Base-by-base conservation (phyloP, 2,329 filamentous ascomycete genomes). In the Fusarium pilosicola region DNA sequence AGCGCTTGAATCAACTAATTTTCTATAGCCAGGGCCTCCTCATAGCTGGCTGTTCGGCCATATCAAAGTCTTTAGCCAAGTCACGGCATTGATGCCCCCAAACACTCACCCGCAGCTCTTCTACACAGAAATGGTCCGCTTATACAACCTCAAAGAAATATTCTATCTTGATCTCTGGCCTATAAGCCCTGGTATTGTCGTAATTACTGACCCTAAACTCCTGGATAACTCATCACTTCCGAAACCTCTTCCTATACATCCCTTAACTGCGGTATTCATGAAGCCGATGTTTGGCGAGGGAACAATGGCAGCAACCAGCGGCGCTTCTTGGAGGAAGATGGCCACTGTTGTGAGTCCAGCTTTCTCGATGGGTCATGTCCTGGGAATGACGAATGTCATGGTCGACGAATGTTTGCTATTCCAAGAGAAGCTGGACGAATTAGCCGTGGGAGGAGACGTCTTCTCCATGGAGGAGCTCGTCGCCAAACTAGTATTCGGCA, bases 81-180 rank as follows among this genome's bases (percentile, higher is more conserved):
- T 73, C 11, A 20, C 66, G 11, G 34, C 56, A 12, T 32, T 24
- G 10, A 49, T 74, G 56, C 70, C 71, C 2, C 59, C 26, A 26
- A 73, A 73, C 34, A 59, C 28, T 9, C 70, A 68, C 18, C 66
- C 70, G 4, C 70, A 74, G 20, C 7, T 55, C 13, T 38, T 63
- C 46, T 73, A 52, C 38, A 71, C 70, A 1, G 70, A 74, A 45
- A 58, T 74, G 2, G 46, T 57, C 2, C 66, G 28, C 7, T 30
- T 28, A 24, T 68, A 73, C 36, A 49, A 56, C 18, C 30, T 71
- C 2, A 8, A 60, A 2, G 70, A 48, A 17, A 60, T 74, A 20
- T 73, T 70, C 44, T 74, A 74, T 24, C 58, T 74, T 2, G 70
- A 68, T 7, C 56, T 73, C 18, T 73, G 66, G 66, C 66, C 71